Evolutionary conservation across 371 early-diverging fungal species (phyloP).

Genomic region (Mortierella sp.): DNA sequence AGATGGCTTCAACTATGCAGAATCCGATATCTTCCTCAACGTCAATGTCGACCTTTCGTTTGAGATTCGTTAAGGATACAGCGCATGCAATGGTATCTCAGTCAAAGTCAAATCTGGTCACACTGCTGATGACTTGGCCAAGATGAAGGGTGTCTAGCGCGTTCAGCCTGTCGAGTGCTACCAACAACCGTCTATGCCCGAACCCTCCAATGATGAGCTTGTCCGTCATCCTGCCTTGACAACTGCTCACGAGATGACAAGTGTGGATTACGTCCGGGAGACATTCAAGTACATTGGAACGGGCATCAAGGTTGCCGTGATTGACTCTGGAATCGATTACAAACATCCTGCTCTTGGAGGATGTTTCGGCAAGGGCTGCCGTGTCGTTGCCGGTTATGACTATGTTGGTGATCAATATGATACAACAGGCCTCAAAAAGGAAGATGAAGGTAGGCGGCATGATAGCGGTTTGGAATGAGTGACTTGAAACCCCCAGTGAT

Average conservation of each 20-base stretch:
- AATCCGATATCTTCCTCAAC: conserved; percentile 16
- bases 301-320: conserved; percentile 67
- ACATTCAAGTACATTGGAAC: conserved; percentile 64
- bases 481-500: too few relatives aligned
- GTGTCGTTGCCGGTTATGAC: conserved; percentile 59
- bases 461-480: too few relatives aligned
- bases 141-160: conserved; percentile 50
- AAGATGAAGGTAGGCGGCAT: too few relatives aligned
- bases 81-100: conserved; percentile 48
- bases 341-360: conserved; percentile 62
- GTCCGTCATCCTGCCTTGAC: background rate
- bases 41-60: conserved; percentile 36
- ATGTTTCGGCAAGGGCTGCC: conserved; percentile 61
- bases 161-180: conserved; percentile 50
- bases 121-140: conserved; percentile 24
- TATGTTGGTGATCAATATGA: conserved; percentile 52
- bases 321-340: conserved; percentile 67
- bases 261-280: conserved; percentile 61
- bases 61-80: conserved; percentile 44
- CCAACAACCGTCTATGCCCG: conserved; percentile 31
- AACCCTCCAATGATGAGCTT: conserved; percentile 2
- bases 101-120: conserved; percentile 42
- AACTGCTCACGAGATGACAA: conserved; percentile 65
- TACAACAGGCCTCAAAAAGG: too few relatives aligned
- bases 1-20: background rate